These are phyloP conservation scores for Nicotiana knightiana DNA, from an alignment of 257 asterid genomes.

Conservation along the genomic window DNA sequence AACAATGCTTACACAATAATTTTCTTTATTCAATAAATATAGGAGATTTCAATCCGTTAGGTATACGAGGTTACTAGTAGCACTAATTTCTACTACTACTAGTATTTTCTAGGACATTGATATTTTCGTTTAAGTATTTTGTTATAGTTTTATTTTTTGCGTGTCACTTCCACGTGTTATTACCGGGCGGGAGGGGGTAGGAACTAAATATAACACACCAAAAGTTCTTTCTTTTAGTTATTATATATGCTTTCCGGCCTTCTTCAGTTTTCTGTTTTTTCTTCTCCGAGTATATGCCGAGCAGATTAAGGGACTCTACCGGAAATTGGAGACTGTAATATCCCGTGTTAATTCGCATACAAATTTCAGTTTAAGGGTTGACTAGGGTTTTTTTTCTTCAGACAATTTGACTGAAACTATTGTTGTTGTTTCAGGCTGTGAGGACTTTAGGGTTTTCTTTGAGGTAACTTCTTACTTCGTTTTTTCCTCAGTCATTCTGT, in stretches of 20 bases:
- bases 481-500: not conserved
- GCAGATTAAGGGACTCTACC: not conserved
- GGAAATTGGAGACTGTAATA: not conserved
- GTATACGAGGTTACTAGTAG: too few species aligned
- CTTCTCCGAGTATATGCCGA: not conserved
- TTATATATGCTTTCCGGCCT: not conserved
- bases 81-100: too few species aligned
- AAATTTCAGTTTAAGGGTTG: not conserved
- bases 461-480: not conserved
- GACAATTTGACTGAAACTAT: not conserved
- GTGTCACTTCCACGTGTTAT: conserved; percentile 3
- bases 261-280: not conserved
- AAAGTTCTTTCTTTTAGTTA: not conserved
- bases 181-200: not conserved
- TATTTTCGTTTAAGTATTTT: not conserved
- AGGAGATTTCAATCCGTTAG: too few species aligned
- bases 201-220: not conserved
- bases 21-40: too few species aligned
- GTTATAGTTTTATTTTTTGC: not conserved
- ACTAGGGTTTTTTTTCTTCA: not conserved
- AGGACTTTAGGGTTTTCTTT: not conserved
- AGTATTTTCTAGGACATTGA: too few species aligned
- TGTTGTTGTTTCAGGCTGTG: not conserved
- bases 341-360: not conserved
- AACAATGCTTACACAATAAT: too few species aligned